Base-by-base conservation (phyloP, 768 basidiomycete genomes). In the Macrocybe gigantea region DNA sequence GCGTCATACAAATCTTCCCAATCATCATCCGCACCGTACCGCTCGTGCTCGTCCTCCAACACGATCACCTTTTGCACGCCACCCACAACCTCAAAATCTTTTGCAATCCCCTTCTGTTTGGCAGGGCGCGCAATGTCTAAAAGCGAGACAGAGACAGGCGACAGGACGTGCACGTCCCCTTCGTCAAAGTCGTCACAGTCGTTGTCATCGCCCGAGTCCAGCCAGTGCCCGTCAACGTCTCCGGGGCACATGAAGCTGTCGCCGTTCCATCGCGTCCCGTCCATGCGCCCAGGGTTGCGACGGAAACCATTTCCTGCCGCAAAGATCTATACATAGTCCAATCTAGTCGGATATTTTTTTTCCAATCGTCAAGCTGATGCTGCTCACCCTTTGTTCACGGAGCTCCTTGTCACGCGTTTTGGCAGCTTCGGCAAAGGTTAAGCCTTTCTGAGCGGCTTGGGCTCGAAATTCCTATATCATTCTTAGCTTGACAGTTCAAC, bases 91-190 rank as follows among this genome's bases (percentile, higher is more conserved):
- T 62, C 59, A 38, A 57, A 62, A 9, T 60, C 64, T 46, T 59
- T 64, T 32, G 58, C 53, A 9, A 55, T 47, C 9, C 65, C 65
- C 53, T 62, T 63, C 13, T 49, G 52, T 47, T 66, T 69, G 2
- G 64, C 62, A 1, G 61, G 65, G n/a, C 55, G 56, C 1, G 66
- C 66, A 10, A 67, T 64, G 38, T 64, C 65, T 7, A 65, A 60
- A 8, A 63, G 52, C 6, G 49, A 53, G 14, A 62, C 51, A 44
- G 35, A 10, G n/a, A 13, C 41, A 41, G 1, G 49, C 37, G 22
- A 50, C 42, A 22, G 43, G n/a, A 44, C 53, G 31, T 43, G 30
- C 33, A 38, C 46, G 39, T 53, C 51, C 30, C 60, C 61, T 11
- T 52, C 53, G 38, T 54, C 49, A 8, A 12, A 32, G 30, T 33